Base-by-base conservation (phyloP, 108 stramenopile species). In the Halocafeteria seosinensis region DNA sequence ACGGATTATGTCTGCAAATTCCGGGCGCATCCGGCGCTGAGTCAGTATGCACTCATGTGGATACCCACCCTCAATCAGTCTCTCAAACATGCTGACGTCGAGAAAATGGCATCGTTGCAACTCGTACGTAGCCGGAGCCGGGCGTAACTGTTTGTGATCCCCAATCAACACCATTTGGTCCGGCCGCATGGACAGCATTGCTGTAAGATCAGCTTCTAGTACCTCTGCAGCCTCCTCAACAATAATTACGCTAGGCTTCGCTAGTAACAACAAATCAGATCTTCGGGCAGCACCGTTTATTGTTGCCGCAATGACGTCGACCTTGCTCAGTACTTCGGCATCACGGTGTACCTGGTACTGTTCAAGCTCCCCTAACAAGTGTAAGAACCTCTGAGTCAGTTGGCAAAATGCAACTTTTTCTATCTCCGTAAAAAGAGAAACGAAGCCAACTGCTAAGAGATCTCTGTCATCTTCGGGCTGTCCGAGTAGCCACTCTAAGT, bases 151-250 rank as follows among this genome's bases (percentile, higher is more conserved):
- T 9, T 50, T 8, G 52, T 38, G 24, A 57, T 75, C 67, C 61
- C 74, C 74, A 12, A 77, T 74, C 67, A 77, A 50, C 37, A 77
- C 65, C 27, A 74, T 65, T 12, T 74, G 73, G 42, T 55, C 1
- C 34, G 64, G 66, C 17, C 55, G 52, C 5, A 38, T 23, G n/a
- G 55, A 1, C 9, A 75, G 50, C 0, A 50, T 50, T 9, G 73
- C 38, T 28, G 76, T 5, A 2, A 77, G 50, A 55, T 73, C 67
- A 21, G 70, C 64, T 51, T 77, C 73, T 23, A 74, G 42, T 2
- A 77, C 67, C 55, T 77, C 76, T 0, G 76, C 76, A 26, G 76
- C 76, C 62, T 77, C 76, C 47, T 77, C 76, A 17, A 75, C 71
- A 21, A 77, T 12, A 2, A 77, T 42, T 23, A 74, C 37, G 29